A percentile compares a stretch with the other conserved stretches of the same genome.
Evolutionary conservation across 306 rosid species (phyloP).

Genomic region (Crotalaria pallida): DNA sequence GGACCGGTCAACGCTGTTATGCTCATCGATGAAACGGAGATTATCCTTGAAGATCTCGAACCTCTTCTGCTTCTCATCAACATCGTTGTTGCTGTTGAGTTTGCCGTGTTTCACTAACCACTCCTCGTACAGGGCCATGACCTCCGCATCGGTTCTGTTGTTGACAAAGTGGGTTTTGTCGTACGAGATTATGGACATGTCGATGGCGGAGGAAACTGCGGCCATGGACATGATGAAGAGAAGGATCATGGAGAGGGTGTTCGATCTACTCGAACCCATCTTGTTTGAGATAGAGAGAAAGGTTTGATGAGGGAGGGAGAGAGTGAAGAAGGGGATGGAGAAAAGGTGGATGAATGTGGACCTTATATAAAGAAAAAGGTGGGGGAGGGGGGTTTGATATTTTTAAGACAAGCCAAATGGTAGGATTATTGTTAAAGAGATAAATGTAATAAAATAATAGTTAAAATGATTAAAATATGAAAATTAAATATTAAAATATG

Average conservation of each 20-base stretch:
- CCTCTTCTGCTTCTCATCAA: slow-evolving; percentile 66
- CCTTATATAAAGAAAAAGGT: slow-evolving; percentile 39
- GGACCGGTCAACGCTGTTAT: slow-evolving; percentile 28
- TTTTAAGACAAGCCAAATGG: too few species aligned
- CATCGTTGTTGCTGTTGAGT: slow-evolving; percentile 53
- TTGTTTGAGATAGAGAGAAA: neutral
- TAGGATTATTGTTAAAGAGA: too few species aligned
- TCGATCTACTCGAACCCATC: slow-evolving; percentile 47
- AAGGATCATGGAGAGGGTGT: slow-evolving; percentile 9
- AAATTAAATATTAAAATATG: too few species aligned
- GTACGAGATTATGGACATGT: slow-evolving; percentile 70
- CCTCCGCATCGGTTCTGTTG: slow-evolving; percentile 53
- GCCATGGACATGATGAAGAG: slow-evolving; percentile 27
- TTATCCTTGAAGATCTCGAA: slow-evolving; percentile 88
- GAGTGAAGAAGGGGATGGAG: neutral
- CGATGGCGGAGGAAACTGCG: slow-evolving; percentile 48
- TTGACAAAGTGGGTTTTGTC: slow-evolving; percentile 31
- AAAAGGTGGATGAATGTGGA: slow-evolving; percentile 23
- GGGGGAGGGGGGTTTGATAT: neutral
- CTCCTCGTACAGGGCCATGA: slow-evolving; percentile 54
- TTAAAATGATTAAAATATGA: too few species aligned
- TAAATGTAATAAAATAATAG: too few species aligned
- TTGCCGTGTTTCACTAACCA: slow-evolving; percentile 72
- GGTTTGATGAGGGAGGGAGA: neutral
- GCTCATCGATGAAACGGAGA: slow-evolving; percentile 68